phyloP scores from a whole-genome alignment of 208 protist genomes.

The Angomonas deanei region DNA sequence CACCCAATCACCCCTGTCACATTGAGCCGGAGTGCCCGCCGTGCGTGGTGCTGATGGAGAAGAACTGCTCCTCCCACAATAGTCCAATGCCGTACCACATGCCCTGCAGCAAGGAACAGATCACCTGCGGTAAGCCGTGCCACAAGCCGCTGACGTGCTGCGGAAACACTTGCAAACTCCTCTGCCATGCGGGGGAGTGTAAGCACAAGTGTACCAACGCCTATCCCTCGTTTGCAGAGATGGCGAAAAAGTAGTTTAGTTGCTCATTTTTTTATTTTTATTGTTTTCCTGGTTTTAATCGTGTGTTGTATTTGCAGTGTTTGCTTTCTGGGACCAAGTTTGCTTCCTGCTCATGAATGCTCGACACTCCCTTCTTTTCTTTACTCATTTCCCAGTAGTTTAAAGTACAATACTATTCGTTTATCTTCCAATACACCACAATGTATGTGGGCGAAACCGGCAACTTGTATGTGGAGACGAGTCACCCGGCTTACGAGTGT shows the following conservation, averaged over 20 bases:
- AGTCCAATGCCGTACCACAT: constrained; percentile 59
- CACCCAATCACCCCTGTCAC: constrained; percentile 79
- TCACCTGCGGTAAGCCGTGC: constrained; percentile 76
- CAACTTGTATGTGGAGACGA: constrained; percentile 63
- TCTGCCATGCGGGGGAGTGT: constrained; percentile 75
- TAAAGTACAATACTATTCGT: no score
- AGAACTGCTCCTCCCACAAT: constrained; percentile 76
- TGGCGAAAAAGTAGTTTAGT: neutral
- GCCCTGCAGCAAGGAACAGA: constrained; percentile 47
- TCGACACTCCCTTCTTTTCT: neutral
- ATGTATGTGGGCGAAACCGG: constrained; percentile 70
- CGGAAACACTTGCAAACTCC: constrained; percentile 49
- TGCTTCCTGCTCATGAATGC: no score
- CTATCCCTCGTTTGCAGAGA: constrained; percentile 31
- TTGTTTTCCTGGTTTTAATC: neutral
- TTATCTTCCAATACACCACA: no score
- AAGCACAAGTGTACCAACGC: constrained; percentile 47
- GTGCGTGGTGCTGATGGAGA: constrained; percentile 78
- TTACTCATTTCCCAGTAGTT: neutral
- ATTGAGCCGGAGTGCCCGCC: constrained; percentile 55
- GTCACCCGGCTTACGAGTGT: constrained; percentile 67
- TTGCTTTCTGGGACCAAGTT: no score
- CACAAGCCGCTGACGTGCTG: constrained; percentile 73
- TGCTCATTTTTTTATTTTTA: neutral
- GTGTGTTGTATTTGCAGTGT: neutral